Conservation (phyloP, 306 rosid genomes). For the Dryas octopetala region DNA sequence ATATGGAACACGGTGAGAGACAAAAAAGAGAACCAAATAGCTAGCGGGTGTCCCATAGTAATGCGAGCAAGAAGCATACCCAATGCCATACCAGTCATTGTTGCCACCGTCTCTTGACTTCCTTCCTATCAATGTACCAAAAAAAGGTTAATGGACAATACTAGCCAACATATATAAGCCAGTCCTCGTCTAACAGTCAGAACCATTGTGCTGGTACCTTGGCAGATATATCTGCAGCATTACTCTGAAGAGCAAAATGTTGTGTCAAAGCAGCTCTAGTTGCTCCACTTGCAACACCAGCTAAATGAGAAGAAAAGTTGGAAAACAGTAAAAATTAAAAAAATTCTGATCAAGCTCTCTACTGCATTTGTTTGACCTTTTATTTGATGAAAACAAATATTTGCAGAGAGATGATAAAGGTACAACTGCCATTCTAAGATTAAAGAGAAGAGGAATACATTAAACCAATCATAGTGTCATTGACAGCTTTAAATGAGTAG, state of each 20-base stretch:
- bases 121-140: slow-evolving; percentile 46
- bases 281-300: slow-evolving; percentile 99
- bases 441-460: not conserved
- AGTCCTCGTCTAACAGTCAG: not conserved
- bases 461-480: not conserved
- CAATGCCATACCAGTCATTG: slow-evolving; percentile 89
- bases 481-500: slow-evolving; percentile 2
- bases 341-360: not conserved
- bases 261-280: slow-evolving; percentile 99
- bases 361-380: not conserved
- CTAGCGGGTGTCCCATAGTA: slow-evolving; percentile 66
- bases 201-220: slow-evolving; percentile 40
- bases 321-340: slow-evolving; percentile 9
- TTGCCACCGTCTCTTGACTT: slow-evolving; percentile 71
- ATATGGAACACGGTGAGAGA: slow-evolving; percentile 81
- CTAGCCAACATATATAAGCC: slow-evolving; percentile 3
- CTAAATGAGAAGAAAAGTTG: slow-evolving; percentile 42
- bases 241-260: slow-evolving; percentile 82
- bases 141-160: slow-evolving; percentile 17
- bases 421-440: not conserved
- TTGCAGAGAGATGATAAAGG: not conserved
- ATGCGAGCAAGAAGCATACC: slow-evolving; percentile 87
- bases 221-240: slow-evolving; percentile 68
- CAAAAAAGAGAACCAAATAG: slow-evolving; percentile 78
- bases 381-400: not conserved